A percentile compares a stretch with the other conserved stretches of the same genome.
phyloP scores from a whole-genome alignment of 352 stramenopile species.

The Phytophthora hibernalis region DNA sequence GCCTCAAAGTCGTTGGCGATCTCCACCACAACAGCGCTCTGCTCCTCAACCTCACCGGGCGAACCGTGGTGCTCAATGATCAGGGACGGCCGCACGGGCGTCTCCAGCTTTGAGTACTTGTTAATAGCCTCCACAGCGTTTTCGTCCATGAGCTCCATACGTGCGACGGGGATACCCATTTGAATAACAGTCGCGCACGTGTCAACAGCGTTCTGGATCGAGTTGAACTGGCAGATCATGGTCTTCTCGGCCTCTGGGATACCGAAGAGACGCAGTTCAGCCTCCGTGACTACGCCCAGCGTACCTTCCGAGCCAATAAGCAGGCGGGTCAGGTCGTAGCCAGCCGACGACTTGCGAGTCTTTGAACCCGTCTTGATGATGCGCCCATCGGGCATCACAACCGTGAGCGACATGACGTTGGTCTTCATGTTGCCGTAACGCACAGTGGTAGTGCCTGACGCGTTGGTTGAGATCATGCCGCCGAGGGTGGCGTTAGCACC shows the following conservation, averaged over 20 bases:
- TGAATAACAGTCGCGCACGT: slow-evolving; percentile 88
- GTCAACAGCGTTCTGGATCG: slow-evolving; percentile 88
- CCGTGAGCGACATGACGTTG: slow-evolving; percentile 94
- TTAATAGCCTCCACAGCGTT: slow-evolving; percentile 82
- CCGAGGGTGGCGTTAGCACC: slow-evolving; percentile 96
- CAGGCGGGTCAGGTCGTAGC: slow-evolving; percentile 96
- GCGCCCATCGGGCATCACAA: slow-evolving; percentile 90
- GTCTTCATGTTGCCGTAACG: slow-evolving; percentile 97
- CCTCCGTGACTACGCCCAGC: slow-evolving; percentile 95
- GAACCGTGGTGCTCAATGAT: slow-evolving; percentile 96
- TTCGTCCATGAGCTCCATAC: slow-evolving; percentile 91
- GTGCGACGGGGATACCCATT: slow-evolving; percentile 88
- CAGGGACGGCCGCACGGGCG: slow-evolving; percentile 88
- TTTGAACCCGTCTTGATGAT: slow-evolving; percentile 92
- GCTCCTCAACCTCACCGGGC: slow-evolving; percentile 83
- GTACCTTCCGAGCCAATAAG: slow-evolving; percentile 96
- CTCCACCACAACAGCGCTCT: slow-evolving; percentile 84
- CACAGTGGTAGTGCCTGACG: slow-evolving; percentile 91
- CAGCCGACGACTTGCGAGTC: slow-evolving; percentile 96
- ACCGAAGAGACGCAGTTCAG: slow-evolving; percentile 94
- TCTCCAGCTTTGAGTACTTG: slow-evolving; percentile 86
- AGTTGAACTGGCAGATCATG: slow-evolving; percentile 94
- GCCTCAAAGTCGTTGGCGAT: slow-evolving; percentile 90
- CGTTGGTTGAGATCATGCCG: slow-evolving; percentile 95
- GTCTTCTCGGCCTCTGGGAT: slow-evolving; percentile 92